Evolutionary conservation across 352 stramenopile genomes (phyloP).

Genomic region (Phytopythium cucurbitacearum): DNA sequence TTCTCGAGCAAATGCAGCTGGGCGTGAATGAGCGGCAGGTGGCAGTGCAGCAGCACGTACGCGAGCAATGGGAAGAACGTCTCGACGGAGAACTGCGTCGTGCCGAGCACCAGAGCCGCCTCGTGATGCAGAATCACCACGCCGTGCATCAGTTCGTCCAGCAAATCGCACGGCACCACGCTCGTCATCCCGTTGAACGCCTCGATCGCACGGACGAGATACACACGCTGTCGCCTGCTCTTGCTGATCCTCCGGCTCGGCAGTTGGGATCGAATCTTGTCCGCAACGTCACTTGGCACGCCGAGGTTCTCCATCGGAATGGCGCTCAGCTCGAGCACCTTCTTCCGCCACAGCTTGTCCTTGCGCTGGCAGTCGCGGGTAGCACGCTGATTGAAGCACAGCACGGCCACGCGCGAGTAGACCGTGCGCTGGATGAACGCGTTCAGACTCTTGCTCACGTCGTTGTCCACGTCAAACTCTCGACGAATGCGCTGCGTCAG

Average conservation of each 20-base stretch:
- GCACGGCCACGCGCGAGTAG: conserved; percentile 61
- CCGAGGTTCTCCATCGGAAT: conserved; percentile 67
- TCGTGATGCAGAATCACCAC: conserved; percentile 83
- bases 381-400: conserved; percentile 71
- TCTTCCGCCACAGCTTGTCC: conserved; percentile 82
- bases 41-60: conserved; percentile 76
- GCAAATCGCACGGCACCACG: conserved; percentile 76
- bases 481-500: conserved; percentile 63
- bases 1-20: conserved; percentile 82
- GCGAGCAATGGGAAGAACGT: conserved; percentile 84
- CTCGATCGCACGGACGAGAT: conserved; percentile 63
- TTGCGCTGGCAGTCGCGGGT: conserved; percentile 75
- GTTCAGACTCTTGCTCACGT: conserved; percentile 79
- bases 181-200: conserved; percentile 78
- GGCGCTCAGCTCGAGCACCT: conserved; percentile 52
- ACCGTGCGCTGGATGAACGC: conserved; percentile 75
- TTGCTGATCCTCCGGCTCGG: conserved; percentile 32
- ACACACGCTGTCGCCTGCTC: conserved; percentile 32
- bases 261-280: conserved; percentile 51
- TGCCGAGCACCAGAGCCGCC: conserved; percentile 80
- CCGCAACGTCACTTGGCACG: conserved; percentile 44
- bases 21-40: conserved; percentile 65
- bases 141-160: conserved; percentile 83
- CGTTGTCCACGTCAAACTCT: conserved; percentile 62
- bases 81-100: conserved; percentile 83